phyloP scores from a whole-genome alignment of 1,284 basidiomycete species.

The Cryptococcus amylolentus region DNA sequence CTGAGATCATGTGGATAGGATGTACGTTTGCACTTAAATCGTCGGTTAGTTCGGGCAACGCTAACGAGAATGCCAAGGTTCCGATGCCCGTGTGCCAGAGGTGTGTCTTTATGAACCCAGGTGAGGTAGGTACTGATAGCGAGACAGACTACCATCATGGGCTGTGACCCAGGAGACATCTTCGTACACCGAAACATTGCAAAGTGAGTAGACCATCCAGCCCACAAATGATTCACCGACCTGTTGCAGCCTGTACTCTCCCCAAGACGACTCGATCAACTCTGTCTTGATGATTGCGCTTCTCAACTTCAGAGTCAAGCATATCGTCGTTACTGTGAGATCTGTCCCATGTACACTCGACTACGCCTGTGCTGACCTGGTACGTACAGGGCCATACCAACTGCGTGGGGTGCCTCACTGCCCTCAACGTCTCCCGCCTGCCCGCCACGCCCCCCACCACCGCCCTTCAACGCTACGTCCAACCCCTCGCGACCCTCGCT shows the following conservation, averaged over 20 bases:
- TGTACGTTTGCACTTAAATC: constrained; percentile 26
- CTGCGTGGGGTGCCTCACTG: constrained; percentile 47
- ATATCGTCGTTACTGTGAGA: constrained; percentile 46
- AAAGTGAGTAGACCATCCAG: constrained; percentile 28
- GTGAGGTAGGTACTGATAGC: too few species aligned
- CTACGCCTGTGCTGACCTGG: background rate
- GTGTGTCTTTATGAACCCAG: too few species aligned
- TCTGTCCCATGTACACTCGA: background rate
- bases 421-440: constrained; percentile 38
- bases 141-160: constrained; percentile 37
- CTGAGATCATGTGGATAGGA: constrained; percentile 48
- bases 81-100: constrained; percentile 47
- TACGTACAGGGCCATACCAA: constrained; percentile 42
- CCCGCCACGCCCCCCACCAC: constrained; percentile 35
- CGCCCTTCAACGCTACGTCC: constrained; percentile 41
- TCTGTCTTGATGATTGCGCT: constrained; percentile 45
- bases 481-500: constrained; percentile 38
- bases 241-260: constrained; percentile 36
- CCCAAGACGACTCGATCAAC: constrained; percentile 43
- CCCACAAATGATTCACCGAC: background rate
- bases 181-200: constrained; percentile 47
- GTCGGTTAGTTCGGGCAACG: too few species aligned
- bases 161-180: constrained; percentile 45
- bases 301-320: constrained; percentile 47
- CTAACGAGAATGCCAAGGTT: constrained; percentile 21